Base-by-base conservation (phyloP, 345 rosid genomes). In the Corchorus capsularis region DNA sequence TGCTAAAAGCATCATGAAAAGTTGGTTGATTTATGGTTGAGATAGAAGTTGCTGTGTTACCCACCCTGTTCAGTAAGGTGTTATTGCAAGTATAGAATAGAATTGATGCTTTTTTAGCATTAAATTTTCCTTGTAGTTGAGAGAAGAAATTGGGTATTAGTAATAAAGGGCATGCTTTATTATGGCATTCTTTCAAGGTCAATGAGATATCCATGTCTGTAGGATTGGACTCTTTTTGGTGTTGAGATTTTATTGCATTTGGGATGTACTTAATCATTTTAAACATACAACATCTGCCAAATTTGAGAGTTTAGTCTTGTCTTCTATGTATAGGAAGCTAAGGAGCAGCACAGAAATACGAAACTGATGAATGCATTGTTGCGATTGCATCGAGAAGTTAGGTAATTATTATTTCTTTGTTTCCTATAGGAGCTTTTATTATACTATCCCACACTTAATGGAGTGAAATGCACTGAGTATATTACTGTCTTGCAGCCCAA, bases 261-360 rank as follows among this genome's bases (percentile, higher is more conserved):
- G 49, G 8, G 17, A 2, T 19, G 64, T 14, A 6, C 15, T 59
- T 59, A 43, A 45, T 50, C 75, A 15, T 43, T 72, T 15, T 14
- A 59, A 22, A 59, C 15, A 1, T 59, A 4, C 3, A 0, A 39
- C 69, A 19, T 76, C 43, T 22, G 12, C 63, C 57, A 43, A 41
- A 19, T 68, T 72, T 72, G 46, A 76, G 72, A 75, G 50, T 72
- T 67, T 37, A 61, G 63, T 73, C 62, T 78, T 63, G 22, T 78
- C 78, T 53, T 68, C 59, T 85, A 67, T 78, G 61, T 83, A 46
- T 83, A 96, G 99, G 93, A 90, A 86, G 78, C 93, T 62, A 88
- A 91, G 77, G 97, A 96, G 85, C 99, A 89, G 87, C 92, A 92
- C 71, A 93, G 92, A 79, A 92, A 93, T 79, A 96, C 97, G 65